A percentile compares a stretch with the other conserved stretches of the same genome.
Evolutionary conservation across 345 rosid species (phyloP).

Genomic region (Adansonia digitata): DNA sequence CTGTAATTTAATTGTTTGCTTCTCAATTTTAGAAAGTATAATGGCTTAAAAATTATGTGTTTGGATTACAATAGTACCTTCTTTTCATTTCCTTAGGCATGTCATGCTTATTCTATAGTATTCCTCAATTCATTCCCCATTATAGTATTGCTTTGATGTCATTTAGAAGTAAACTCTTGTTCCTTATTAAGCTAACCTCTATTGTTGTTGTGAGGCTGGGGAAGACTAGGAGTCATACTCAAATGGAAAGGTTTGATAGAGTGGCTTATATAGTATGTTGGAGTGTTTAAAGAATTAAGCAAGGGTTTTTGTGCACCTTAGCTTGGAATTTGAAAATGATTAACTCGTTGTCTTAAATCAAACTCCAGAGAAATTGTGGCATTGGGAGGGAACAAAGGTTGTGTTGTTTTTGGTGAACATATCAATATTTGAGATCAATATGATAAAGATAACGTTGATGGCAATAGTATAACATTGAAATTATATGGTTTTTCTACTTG

Average conservation of each 20-base stretch:
- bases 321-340: conserved; percentile 45
- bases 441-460: conserved; percentile 41
- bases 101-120: too few species aligned
- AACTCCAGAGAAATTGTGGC: conserved; percentile 26
- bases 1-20: too few species aligned
- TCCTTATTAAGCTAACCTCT: conserved; percentile 23
- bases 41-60: too few species aligned
- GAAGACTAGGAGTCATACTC: conserved; percentile 24
- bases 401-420: too few species aligned
- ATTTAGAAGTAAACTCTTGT: conserved; percentile 23
- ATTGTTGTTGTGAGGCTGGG: conserved; percentile 14
- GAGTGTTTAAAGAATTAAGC: neutral
- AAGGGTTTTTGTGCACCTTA: conserved; percentile 27
- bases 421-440: too few species aligned
- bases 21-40: too few species aligned
- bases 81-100: too few species aligned
- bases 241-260: conserved; percentile 1
- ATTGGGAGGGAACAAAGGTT: conserved; percentile 34
- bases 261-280: conserved; percentile 2
- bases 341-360: conserved; percentile 40
- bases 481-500: conserved; percentile 31
- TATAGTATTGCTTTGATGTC: neutral
- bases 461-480: conserved; percentile 43
- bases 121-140: neutral
- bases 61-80: too few species aligned